These are phyloP conservation scores for Scheffersomyces parashehatae DNA, from an alignment of 1,139 yeast genomes.

Conservation along the genomic window DNA sequence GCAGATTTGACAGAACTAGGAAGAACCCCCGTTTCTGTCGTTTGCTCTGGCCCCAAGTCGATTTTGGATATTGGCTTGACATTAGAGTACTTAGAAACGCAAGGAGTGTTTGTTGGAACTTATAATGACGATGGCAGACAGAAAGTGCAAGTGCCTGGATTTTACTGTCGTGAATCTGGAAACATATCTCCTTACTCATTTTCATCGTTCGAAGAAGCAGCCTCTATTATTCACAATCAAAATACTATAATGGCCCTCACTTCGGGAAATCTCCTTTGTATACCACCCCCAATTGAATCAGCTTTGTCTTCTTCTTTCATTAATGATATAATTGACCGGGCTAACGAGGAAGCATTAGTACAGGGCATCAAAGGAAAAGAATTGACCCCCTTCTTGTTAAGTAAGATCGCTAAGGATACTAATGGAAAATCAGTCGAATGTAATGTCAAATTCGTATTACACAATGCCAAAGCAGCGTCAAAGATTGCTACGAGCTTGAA, in stretches of 20 bases:
- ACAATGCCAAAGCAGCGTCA: slow-evolving; percentile 72
- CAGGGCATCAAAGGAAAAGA: slow-evolving; percentile 67
- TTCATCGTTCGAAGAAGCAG: slow-evolving; percentile 55
- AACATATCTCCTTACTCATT: slow-evolving; percentile 69
- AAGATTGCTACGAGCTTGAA: slow-evolving; percentile 60
- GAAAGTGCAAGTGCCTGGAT: slow-evolving; percentile 67
- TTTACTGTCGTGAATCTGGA: slow-evolving; percentile 77
- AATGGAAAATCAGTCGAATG: slow-evolving; percentile 69
- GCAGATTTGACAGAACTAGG: slow-evolving; percentile 88
- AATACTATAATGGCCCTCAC: slow-evolving; percentile 49
- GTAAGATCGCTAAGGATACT: slow-evolving; percentile 64
- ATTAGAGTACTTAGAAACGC: slow-evolving; percentile 84
- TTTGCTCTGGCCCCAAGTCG: slow-evolving; percentile 89
- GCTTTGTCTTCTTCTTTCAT: slow-evolving; percentile 62
- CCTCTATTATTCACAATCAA: slow-evolving; percentile 57
- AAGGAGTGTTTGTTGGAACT: slow-evolving; percentile 66
- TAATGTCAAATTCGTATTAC: slow-evolving; percentile 73
- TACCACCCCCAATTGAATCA: slow-evolving; percentile 72
- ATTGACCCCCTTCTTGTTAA: slow-evolving; percentile 75
- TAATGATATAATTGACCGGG: slow-evolving; percentile 54
- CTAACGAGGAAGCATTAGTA: slow-evolving; percentile 57
- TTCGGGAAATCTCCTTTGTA: slow-evolving; percentile 77
- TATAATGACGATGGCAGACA: slow-evolving; percentile 40
- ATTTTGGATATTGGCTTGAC: slow-evolving; percentile 80
- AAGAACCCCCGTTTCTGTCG: slow-evolving; percentile 81